phyloP scores from a whole-genome alignment of 2,329 filamentous ascomycete species.

The Biscogniauxia marginata region DNA sequence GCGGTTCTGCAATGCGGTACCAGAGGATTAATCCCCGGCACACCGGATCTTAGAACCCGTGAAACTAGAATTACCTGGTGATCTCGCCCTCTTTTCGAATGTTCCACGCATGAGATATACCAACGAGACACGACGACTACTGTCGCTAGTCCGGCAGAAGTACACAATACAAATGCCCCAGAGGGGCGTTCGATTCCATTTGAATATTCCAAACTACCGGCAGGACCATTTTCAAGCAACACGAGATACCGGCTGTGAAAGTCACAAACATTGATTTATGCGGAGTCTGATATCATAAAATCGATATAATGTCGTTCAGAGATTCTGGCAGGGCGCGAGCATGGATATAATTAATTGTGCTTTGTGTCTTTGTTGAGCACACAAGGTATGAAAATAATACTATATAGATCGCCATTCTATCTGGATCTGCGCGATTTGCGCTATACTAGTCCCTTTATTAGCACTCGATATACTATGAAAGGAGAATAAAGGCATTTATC shows the following conservation, averaged over 20 bases:
- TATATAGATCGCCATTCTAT: neutral
- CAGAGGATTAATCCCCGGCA: conserved; percentile 46
- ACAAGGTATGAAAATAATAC: neutral
- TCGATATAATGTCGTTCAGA: neutral
- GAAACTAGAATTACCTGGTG: conserved; percentile 49
- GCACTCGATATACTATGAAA: too few relatives aligned
- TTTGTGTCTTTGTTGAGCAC: neutral
- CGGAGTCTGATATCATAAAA: neutral
- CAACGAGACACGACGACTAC: neutral
- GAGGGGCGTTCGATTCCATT: conserved; percentile 21
- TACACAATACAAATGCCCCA: conserved; percentile 8
- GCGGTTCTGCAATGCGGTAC: conserved; percentile 55
- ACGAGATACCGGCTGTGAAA: conserved; percentile 2
- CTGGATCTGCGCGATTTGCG: neutral
- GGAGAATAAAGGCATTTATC: too few relatives aligned
- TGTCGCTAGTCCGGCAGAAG: neutral
- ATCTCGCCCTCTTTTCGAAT: neutral
- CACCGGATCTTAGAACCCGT: conserved; percentile 47
- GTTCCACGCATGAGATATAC: neutral
- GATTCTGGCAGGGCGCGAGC: neutral
- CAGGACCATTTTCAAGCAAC: conserved; percentile 16
- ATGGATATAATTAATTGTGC: neutral
- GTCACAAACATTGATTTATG: conserved; percentile 14
- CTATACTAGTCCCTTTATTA: neutral
- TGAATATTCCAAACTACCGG: conserved; percentile 15